A percentile compares a stretch with the other conserved stretches of the same genome.
Conservation (phyloP, 768 basidiomycete genomes). For the Calocybe indica region DNA sequence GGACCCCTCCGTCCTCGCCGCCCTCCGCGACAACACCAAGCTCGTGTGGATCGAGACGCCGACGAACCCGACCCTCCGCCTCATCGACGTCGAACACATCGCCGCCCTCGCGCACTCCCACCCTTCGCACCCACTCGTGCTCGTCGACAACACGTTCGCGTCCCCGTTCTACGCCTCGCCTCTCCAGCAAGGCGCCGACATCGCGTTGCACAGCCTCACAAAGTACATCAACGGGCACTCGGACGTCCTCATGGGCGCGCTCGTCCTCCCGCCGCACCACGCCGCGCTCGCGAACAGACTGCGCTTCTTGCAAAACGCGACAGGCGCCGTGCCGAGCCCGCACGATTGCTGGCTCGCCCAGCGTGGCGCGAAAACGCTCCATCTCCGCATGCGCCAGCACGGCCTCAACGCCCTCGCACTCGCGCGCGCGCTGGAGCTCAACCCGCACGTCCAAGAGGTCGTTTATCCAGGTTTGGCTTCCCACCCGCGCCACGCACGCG, state of each 20-base stretch:
- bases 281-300: slow-evolving; percentile 45
- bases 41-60: slow-evolving; percentile 94
- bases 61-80: slow-evolving; percentile 88
- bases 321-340: slow-evolving; percentile 78
- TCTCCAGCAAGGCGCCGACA: slow-evolving; percentile 76
- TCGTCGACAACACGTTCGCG: slow-evolving; percentile 94
- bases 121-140: slow-evolving; percentile 63
- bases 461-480: slow-evolving; percentile 79
- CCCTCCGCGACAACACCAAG: slow-evolving; percentile 81
- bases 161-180: slow-evolving; percentile 91
- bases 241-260: slow-evolving; percentile 86
- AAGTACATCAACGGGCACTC: slow-evolving; percentile 96
- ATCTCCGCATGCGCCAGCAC: slow-evolving; percentile 82
- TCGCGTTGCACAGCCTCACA: slow-evolving; percentile 78
- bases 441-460: slow-evolving; percentile 66
- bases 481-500: slow-evolving; percentile 61
- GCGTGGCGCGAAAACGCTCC: slow-evolving; percentile 87
- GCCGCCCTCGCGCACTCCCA: slow-evolving; percentile 58
- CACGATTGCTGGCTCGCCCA: slow-evolving; percentile 90
- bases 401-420: slow-evolving; percentile 77
- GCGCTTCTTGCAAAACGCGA: slow-evolving; percentile 87
- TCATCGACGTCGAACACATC: slow-evolving; percentile 77
- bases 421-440: slow-evolving; percentile 52
- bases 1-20: slow-evolving; percentile 56
- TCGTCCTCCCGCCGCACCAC: slow-evolving; percentile 61